Evolutionary conservation across 208 protist genomes (phyloP).

Genomic region (Porcisia deanei): DNA sequence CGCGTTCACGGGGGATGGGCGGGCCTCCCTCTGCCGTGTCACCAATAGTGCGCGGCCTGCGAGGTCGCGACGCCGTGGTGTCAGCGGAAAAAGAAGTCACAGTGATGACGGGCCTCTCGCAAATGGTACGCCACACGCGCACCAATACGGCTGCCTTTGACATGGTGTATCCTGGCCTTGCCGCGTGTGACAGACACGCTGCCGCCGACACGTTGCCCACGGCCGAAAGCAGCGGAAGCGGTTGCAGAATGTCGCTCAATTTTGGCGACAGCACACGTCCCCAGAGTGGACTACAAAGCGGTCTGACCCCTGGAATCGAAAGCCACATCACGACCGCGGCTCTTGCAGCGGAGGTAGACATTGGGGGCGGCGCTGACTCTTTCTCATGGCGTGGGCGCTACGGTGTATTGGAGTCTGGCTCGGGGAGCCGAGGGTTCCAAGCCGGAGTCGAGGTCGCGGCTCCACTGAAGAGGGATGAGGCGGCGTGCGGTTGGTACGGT

Average conservation of each 20-base stretch:
- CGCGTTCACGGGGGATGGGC: background rate
- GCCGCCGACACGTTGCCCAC: background rate
- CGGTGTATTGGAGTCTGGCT: background rate
- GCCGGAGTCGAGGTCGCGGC: background rate
- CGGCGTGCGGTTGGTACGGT: background rate
- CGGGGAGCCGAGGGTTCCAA: background rate
- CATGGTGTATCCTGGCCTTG: background rate
- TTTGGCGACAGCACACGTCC: too few species aligned
- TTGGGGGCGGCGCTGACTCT: background rate
- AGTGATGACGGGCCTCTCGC: background rate
- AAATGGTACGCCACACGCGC: background rate
- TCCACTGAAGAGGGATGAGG: background rate
- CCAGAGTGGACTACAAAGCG: too few species aligned
- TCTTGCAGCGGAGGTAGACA: background rate
- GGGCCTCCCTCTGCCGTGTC: background rate
- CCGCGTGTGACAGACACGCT: background rate
- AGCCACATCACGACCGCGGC: background rate
- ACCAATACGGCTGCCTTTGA: constrained; percentile 10
- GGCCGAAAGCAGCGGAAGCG: constrained; percentile 8
- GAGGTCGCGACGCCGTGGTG: background rate
- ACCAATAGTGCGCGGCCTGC: background rate
- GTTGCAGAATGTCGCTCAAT: background rate
- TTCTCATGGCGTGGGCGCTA: background rate
- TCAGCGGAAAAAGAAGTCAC: background rate
- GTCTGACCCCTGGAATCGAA: background rate